Percentiles rank a stretch among this genome's conserved stretches.
phyloP scores from a whole-genome alignment of 2,329 filamentous ascomycete species.

The Cryphonectria nitschkei region DNA sequence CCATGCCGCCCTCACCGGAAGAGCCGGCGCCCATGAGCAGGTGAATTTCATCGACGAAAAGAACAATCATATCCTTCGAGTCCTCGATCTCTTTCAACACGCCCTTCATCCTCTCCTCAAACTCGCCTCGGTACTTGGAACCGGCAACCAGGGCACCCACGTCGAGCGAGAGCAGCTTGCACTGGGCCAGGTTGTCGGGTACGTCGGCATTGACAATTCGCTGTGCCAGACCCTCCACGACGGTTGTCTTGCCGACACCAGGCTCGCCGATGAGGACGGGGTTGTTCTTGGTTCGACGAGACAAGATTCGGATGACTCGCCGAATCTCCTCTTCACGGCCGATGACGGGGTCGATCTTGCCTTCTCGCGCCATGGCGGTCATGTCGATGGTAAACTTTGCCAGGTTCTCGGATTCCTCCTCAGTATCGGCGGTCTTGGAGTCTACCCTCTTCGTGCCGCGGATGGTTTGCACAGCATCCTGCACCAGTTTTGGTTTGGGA shows the following conservation, averaged over 20 bases:
- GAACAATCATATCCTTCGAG: constrained; percentile 93
- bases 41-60: constrained; percentile 99
- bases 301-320: constrained; percentile 87
- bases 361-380: constrained; percentile 93
- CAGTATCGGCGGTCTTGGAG: constrained; percentile 92
- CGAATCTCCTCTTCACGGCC: constrained; percentile 95
- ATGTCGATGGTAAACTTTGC: constrained; percentile 99
- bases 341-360: constrained; percentile 97
- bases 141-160: constrained; percentile 94
- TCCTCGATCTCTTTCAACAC: constrained; percentile 96
- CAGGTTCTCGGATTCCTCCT: constrained; percentile 91
- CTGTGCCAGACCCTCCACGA: constrained; percentile 93
- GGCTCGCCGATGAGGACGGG: constrained; percentile 97
- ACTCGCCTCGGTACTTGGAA: constrained; percentile 98
- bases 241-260: constrained; percentile 97
- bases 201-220: constrained; percentile 97
- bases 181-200: constrained; percentile 90
- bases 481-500: constrained; percentile 86
- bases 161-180: constrained; percentile 91
- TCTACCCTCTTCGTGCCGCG: constrained; percentile 92
- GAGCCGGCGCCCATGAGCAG: constrained; percentile 96
- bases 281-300: constrained; percentile 96
- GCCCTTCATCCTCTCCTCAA: constrained; percentile 99
- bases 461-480: constrained; percentile 88
- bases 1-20: constrained; percentile 96